Percentiles rank a stretch among this genome's conserved stretches.
Conservation (phyloP, 495 filamentous ascomycete genomes). For the Penicillium ochrochloron region DNA sequence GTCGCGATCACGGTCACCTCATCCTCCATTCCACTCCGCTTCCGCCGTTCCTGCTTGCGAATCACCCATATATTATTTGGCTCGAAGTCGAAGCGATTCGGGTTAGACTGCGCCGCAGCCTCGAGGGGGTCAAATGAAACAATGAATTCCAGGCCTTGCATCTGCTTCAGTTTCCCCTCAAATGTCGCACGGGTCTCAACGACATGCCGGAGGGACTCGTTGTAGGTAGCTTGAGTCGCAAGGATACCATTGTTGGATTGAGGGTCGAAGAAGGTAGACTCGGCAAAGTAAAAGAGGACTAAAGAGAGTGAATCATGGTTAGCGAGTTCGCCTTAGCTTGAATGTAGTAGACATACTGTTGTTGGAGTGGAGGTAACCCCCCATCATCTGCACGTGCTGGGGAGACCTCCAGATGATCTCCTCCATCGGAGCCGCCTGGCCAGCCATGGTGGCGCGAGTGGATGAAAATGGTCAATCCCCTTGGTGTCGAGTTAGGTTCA, state of each 20-base stretch:
- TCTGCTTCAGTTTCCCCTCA: slow-evolving; percentile 72
- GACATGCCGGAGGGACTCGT: slow-evolving; percentile 66
- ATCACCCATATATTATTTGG: slow-evolving; percentile 85
- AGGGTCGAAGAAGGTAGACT: slow-evolving; percentile 88
- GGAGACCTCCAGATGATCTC: slow-evolving; percentile 78
- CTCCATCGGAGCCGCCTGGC: slow-evolving; percentile 68
- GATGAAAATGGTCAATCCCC: not conserved
- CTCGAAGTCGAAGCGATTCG: slow-evolving; percentile 55
- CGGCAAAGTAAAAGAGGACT: slow-evolving; percentile 88
- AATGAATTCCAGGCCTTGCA: slow-evolving; percentile 83
- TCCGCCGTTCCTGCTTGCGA: slow-evolving; percentile 79
- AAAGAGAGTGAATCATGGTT: not conserved
- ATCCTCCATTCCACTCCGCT: slow-evolving; percentile 61
- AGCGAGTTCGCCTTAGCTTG: not conserved
- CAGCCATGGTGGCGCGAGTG: slow-evolving; percentile 33
- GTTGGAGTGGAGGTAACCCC: slow-evolving; percentile 56
- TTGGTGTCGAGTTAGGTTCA: not conserved
- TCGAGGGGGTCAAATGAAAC: slow-evolving; percentile 72
- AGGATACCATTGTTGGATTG: slow-evolving; percentile 87
- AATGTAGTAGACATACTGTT: slow-evolving; percentile 41
- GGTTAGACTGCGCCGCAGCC: slow-evolving; percentile 63
- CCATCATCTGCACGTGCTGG: slow-evolving; percentile 61
- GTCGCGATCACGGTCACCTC: slow-evolving; percentile 73
- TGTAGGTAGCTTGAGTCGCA: slow-evolving; percentile 74
- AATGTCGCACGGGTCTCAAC: slow-evolving; percentile 75